Conservation (phyloP, 2,329 filamentous ascomycete genomes). For the Sporothrix brunneoviolacea region DNA sequence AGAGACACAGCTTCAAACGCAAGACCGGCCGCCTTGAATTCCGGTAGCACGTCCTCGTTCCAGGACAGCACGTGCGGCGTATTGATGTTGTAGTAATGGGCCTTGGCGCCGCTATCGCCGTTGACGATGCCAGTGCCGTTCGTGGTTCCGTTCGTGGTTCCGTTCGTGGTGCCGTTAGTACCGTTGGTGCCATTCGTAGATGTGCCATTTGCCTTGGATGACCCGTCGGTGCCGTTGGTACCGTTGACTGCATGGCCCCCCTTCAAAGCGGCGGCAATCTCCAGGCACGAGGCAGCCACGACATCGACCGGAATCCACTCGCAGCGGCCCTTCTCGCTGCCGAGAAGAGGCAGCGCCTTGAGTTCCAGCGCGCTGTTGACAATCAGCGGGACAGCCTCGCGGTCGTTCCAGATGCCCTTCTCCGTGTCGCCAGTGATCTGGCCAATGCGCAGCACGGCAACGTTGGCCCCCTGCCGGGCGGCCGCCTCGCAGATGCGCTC, state of each 20-base stretch:
- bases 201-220: too few species aligned
- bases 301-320: constrained; percentile 41
- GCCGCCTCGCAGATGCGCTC: constrained; percentile 16
- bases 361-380: constrained; percentile 39
- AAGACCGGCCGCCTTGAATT: constrained; percentile 37
- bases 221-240: constrained; percentile 17
- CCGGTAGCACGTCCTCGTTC: constrained; percentile 43
- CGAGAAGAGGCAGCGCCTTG: constrained; percentile 37
- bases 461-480: constrained; percentile 8
- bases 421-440: constrained; percentile 44
- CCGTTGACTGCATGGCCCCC: background rate
- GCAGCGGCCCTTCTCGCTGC: constrained; percentile 29
- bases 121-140: too few species aligned
- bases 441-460: constrained; percentile 39
- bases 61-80: constrained; percentile 44
- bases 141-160: too few species aligned
- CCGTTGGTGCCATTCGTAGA: too few species aligned
- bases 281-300: constrained; percentile 34
- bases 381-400: constrained; percentile 46
- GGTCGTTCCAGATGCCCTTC: constrained; percentile 43
- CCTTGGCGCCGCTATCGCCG: constrained; percentile 10
- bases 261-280: constrained; percentile 24
- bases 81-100: constrained; percentile 40
- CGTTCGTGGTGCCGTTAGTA: too few species aligned
- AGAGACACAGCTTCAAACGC: constrained; percentile 39